Base-by-base conservation (phyloP, 176 grass and related monocot genomes). In the Miscanthus lutarioriparius region DNA sequence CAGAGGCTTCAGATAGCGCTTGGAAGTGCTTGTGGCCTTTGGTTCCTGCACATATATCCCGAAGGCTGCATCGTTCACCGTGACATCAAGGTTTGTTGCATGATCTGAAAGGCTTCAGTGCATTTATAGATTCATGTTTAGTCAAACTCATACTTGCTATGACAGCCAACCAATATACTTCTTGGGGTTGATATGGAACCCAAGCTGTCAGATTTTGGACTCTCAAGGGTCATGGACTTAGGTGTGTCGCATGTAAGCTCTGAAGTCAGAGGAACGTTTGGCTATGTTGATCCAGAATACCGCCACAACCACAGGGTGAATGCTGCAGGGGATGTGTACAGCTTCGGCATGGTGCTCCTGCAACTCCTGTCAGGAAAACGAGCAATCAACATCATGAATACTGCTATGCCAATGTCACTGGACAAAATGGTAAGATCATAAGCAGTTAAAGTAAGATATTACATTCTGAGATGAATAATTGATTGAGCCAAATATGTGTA, bases 41-140 rank as follows among this genome's bases (percentile, higher is more conserved):
- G 92, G 89, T 91, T 91, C 70, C 89, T 94, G 56, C 92, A 94
- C 72, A 87, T 86, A 70, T 94, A 85, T 74, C 84, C 89, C 39
- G 92, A 84, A 61, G 92, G 89, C 63, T 94, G 89, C 84, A 94
- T 94, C 30, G 92, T 94, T 80, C 92, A 94, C 79, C 84, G 92
- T 82, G 89, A 94, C 51, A 44, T 94, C 35, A 94, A 94, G 89
- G 87, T 91, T 87, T n/a, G 87, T 75, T 70, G 41, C 35, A 58
- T 15, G 23, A 78, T 87, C 64, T 51, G 19, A 77, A 61, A 66
- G 22, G 32, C 39, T 78, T 30, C 16, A 62, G 37, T 80, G 2
- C 68, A 84, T 54, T 49, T 79, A 65, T 12, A 27, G 20, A 75
- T 84, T 74, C 61, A 76, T 68, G 64, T 51, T 28, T 83, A 75